Base-by-base conservation (phyloP, 2,329 filamentous ascomycete genomes). In the Scolecobasidium constrictum region DNA sequence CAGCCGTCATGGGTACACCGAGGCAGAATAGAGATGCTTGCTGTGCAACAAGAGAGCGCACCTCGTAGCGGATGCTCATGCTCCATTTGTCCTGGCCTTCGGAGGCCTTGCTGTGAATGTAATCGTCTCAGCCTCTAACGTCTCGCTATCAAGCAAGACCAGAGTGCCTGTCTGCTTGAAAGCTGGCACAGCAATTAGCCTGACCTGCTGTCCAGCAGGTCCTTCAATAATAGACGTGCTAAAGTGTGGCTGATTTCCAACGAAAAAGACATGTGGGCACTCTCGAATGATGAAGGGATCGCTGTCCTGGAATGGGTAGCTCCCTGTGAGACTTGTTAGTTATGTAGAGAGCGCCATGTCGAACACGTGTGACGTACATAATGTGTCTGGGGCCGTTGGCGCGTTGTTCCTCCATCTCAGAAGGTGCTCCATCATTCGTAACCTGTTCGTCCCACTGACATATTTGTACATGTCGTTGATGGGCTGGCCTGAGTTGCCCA, bases 391-490 rank as follows among this genome's bases (percentile, higher is more conserved):
- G 2, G 92, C 92, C 0, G 92, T 98, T 2, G 92, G 92, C 4
- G 92, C 92, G 50, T 79, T 79, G 56, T 86, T 85, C 48, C 92
- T 75, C 92, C 92, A 98, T 46, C 87, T 74, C 50, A 94, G 79
- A 77, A 94, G 92, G 45, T 81, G 81, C 62, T 96, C 92, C 83
- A 96, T 92, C 74, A 95, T 85, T 37, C 81, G 81, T 19, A 96
- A 57, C 16, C 88, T 68, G 51, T 87, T 78, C 34, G 86, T 77
- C 26, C 77, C 80, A 45, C 82, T 78, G 19, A 96, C 74, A 56
- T 98, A 98, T 60, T 90, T 92, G 61, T 87, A 85, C 3, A 96
- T 77, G 60, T 98, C 93, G 53, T 94, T 84, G 3, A 98, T 75
- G 42, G 94, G 94, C 64, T 98, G 92, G 0, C 92, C 92, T 26